Evolutionary conservation across 1,284 basidiomycete genomes (phyloP).

Genomic region (Cutaneotrichosporon sp.): DNA sequence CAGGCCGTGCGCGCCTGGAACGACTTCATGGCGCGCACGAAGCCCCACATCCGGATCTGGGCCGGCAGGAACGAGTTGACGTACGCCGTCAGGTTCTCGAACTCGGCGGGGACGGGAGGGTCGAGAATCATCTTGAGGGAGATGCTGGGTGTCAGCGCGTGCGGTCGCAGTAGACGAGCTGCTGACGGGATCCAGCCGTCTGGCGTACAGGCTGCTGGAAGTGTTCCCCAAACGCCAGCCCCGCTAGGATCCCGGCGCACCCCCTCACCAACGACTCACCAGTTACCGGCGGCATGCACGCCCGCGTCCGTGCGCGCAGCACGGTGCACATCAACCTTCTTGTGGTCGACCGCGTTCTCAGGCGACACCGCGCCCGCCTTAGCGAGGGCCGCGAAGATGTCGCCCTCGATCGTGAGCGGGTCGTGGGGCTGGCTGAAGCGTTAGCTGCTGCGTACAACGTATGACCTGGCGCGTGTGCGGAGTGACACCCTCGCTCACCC

Average conservation of each 20-base stretch:
- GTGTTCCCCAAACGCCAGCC: too few species aligned
- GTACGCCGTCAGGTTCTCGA: slow-evolving; percentile 61
- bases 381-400: slow-evolving; percentile 83
- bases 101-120: slow-evolving; percentile 68
- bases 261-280: slow-evolving; percentile 30
- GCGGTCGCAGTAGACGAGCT: too few species aligned
- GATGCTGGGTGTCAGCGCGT: slow-evolving; percentile 50
- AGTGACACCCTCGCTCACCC: neutral
- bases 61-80: slow-evolving; percentile 86
- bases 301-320: slow-evolving; percentile 96
- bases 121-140: slow-evolving; percentile 85
- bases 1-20: slow-evolving; percentile 89
- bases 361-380: slow-evolving; percentile 86
- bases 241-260: neutral
- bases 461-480: too few species aligned
- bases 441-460: too few species aligned
- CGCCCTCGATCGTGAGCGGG: slow-evolving; percentile 84
- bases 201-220: too few species aligned
- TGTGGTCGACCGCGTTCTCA: slow-evolving; percentile 89
- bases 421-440: slow-evolving; percentile 44
- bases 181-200: too few species aligned
- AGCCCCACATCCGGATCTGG: slow-evolving; percentile 90
- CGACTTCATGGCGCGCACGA: slow-evolving; percentile 82
- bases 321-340: slow-evolving; percentile 82
- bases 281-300: slow-evolving; percentile 95